Evolutionary conservation across 1,139 yeast species (phyloP).

Genomic region (Candida freyschussii): DNA sequence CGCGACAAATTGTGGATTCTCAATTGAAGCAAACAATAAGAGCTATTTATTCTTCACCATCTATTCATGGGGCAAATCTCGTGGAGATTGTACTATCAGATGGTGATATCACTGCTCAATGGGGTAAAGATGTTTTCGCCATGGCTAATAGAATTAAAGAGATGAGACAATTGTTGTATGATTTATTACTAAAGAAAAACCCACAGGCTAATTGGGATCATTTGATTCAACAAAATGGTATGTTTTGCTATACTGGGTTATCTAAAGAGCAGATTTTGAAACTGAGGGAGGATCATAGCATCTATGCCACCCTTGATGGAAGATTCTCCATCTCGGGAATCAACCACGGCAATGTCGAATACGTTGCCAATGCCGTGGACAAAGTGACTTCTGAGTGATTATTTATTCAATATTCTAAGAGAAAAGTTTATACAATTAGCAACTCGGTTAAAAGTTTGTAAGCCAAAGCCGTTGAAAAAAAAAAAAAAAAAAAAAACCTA

Average conservation of each 20-base stretch:
- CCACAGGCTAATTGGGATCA: slow-evolving; percentile 66
- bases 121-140: slow-evolving; percentile 71
- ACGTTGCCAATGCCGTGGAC: slow-evolving; percentile 73
- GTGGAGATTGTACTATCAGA: slow-evolving; percentile 71
- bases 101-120: slow-evolving; percentile 57
- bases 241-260: slow-evolving; percentile 93
- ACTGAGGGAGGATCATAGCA: slow-evolving; percentile 66
- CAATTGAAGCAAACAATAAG: slow-evolving; percentile 72
- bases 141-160: slow-evolving; percentile 76
- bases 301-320: slow-evolving; percentile 85
- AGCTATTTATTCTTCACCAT: slow-evolving; percentile 89
- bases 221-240: slow-evolving; percentile 85
- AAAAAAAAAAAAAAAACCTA: no score
- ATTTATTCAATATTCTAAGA: slow-evolving; percentile 4
- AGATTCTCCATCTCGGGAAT: slow-evolving; percentile 91
- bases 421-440: no score
- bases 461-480: no score
- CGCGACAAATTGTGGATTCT: slow-evolving; percentile 50
- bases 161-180: slow-evolving; percentile 54
- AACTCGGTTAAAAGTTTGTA: no score
- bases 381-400: slow-evolving; percentile 29
- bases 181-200: slow-evolving; percentile 51
- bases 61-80: slow-evolving; percentile 88
- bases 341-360: slow-evolving; percentile 72
- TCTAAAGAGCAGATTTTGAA: slow-evolving; percentile 60